Evolutionary conservation across 2,329 filamentous ascomycete genomes (phyloP).

Genomic region (Hypoxylon sp.): DNA sequence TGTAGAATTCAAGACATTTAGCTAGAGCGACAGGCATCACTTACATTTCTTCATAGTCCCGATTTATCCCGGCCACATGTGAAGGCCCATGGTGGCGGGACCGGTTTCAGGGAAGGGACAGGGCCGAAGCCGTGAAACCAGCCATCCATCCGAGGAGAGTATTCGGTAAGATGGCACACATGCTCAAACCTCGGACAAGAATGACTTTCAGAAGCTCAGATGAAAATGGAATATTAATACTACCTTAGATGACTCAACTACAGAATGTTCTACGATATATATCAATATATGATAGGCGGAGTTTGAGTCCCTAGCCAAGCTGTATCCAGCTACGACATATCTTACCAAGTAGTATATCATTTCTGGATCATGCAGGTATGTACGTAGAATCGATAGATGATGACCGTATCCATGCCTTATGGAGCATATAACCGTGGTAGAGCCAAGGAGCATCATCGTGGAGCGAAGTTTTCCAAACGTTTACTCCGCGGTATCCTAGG

Average conservation of each 20-base stretch:
- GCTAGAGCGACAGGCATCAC: slow-evolving; percentile 1
- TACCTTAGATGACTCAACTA: background rate
- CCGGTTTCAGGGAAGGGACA: slow-evolving; percentile 7
- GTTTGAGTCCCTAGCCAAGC: background rate
- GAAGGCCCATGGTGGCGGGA: slow-evolving; percentile 22
- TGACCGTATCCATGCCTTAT: background rate
- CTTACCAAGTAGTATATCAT: background rate
- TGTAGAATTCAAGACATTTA: slow-evolving; percentile 14
- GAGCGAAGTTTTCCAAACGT: background rate
- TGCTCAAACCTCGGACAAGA: slow-evolving; percentile 7
- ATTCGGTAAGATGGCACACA: slow-evolving; percentile 20
- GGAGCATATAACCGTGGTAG: background rate
- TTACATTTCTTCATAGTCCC: slow-evolving; percentile 10
- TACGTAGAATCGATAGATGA: background rate
- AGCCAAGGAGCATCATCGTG: background rate
- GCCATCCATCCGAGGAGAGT: background rate
- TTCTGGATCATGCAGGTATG: background rate
- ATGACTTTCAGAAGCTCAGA: background rate
- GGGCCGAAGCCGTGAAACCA: slow-evolving; percentile 7
- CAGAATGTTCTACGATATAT: background rate
- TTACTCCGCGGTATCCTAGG: background rate
- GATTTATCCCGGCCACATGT: slow-evolving; percentile 40
- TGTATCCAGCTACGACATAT: background rate
- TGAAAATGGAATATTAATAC: background rate
- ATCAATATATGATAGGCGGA: background rate